phyloP scores from a whole-genome alignment of 2,329 filamentous ascomycete genomes.

The Metarhizium anisopliae region DNA sequence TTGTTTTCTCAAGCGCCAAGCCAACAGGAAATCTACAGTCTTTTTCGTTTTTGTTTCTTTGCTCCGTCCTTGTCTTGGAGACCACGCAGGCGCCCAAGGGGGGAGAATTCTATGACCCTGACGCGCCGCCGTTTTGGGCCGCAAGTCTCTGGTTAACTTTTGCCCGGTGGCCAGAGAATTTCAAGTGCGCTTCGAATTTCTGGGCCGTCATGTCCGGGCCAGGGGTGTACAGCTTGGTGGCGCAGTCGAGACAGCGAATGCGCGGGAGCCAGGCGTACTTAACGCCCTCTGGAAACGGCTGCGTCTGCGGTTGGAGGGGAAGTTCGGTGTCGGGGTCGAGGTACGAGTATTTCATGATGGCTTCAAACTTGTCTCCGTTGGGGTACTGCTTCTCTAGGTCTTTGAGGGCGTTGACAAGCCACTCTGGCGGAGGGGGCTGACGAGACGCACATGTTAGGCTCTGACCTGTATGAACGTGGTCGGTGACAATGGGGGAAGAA shows the following conservation, averaged over 20 bases:
- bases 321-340: conserved; percentile 64
- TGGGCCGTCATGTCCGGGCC: conserved; percentile 75
- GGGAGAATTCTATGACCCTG: not conserved
- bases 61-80: not conserved
- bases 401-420: conserved; percentile 69
- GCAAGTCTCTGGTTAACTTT: conserved; percentile 40
- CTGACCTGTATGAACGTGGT: not conserved
- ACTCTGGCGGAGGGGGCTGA: conserved; percentile 76
- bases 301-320: conserved; percentile 48
- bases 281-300: conserved; percentile 50
- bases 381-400: conserved; percentile 64
- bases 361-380: conserved; percentile 71
- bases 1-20: not conserved
- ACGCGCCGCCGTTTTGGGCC: conserved; percentile 11
- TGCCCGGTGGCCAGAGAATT: conserved; percentile 72
- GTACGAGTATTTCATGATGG: conserved; percentile 81
- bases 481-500: too few species aligned
- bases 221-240: conserved; percentile 87
- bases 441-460: not conserved
- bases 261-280: conserved; percentile 80
- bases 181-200: conserved; percentile 89
- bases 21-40: not conserved
- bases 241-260: conserved; percentile 87
- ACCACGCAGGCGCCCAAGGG: not conserved
- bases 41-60: not conserved